phyloP scores from a whole-genome alignment of 108 stramenopile species.

The Stephanodiscus minutulus region DNA sequence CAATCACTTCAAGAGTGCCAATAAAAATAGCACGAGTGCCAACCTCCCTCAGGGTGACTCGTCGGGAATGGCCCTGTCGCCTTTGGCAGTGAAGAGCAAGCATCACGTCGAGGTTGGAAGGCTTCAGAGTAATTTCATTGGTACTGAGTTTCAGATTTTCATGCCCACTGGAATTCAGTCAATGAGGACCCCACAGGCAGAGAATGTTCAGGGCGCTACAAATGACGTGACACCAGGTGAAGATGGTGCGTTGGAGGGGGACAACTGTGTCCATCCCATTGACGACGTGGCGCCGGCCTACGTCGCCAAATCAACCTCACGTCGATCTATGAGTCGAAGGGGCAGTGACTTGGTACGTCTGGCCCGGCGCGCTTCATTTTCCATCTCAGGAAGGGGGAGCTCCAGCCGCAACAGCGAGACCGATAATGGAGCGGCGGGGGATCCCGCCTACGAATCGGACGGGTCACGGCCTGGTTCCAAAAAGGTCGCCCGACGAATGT shows the following conservation, averaged over 20 bases:
- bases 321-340: background rate
- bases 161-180: background rate
- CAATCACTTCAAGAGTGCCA: slow-evolving; percentile 58
- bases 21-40: slow-evolving; percentile 15
- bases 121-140: slow-evolving; percentile 83
- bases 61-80: slow-evolving; percentile 21
- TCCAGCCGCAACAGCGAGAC: background rate
- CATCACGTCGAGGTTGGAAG: slow-evolving; percentile 54
- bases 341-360: slow-evolving; percentile 25
- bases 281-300: background rate
- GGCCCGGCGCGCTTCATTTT: slow-evolving; percentile 27
- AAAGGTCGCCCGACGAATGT: slow-evolving; percentile 1
- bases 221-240: background rate
- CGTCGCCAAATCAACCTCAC: background rate
- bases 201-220: background rate
- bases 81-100: slow-evolving; percentile 26
- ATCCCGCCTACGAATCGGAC: slow-evolving; percentile 9
- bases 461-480: background rate
- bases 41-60: slow-evolving; percentile 21
- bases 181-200: background rate
- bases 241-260: background rate
- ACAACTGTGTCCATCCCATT: background rate
- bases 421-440: background rate
- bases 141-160: slow-evolving; percentile 88
- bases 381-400: slow-evolving; percentile 19